Evolutionary conservation across 306 rosid species (phyloP).

Genomic region (Vicia villosa): DNA sequence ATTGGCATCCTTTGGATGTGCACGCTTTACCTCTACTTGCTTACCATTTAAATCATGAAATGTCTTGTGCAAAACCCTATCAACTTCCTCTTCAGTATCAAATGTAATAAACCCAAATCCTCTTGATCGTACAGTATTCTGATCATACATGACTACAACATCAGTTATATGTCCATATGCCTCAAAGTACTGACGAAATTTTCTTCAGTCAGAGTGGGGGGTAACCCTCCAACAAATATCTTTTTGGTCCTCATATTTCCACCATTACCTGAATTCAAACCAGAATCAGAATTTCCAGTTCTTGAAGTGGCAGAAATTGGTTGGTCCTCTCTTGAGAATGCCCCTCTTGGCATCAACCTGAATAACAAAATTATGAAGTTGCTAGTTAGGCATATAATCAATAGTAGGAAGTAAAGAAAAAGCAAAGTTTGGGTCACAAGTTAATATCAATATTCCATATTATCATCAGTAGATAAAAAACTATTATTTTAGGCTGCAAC

Average conservation of each 20-base stretch:
- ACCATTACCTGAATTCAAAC: slow-evolving; percentile 70
- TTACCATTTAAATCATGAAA: slow-evolving; percentile 96
- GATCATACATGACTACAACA: slow-evolving; percentile 97
- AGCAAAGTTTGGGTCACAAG: neutral
- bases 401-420: neutral
- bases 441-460: slow-evolving; percentile 13
- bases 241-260: slow-evolving; percentile 91
- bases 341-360: slow-evolving; percentile 99
- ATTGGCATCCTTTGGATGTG: slow-evolving; percentile 98
- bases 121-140: slow-evolving; percentile 94
- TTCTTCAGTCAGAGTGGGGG: slow-evolving; percentile 85
- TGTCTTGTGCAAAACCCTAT: slow-evolving; percentile 91
- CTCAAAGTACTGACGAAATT: slow-evolving; percentile 86
- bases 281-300: slow-evolving; percentile 64
- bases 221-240: slow-evolving; percentile 97
- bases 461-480: slow-evolving; percentile 13
- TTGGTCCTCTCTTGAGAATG: slow-evolving; percentile 97
- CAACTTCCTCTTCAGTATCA: slow-evolving; percentile 93
- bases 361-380: slow-evolving; percentile 34
- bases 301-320: slow-evolving; percentile 73
- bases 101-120: slow-evolving; percentile 98
- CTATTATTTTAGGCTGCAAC: neutral
- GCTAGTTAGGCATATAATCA: slow-evolving; percentile 19
- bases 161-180: slow-evolving; percentile 83
- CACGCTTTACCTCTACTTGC: slow-evolving; percentile 99